Evolutionary conservation across 805 yeast species (phyloP).

Genomic region (Candida pini): DNA sequence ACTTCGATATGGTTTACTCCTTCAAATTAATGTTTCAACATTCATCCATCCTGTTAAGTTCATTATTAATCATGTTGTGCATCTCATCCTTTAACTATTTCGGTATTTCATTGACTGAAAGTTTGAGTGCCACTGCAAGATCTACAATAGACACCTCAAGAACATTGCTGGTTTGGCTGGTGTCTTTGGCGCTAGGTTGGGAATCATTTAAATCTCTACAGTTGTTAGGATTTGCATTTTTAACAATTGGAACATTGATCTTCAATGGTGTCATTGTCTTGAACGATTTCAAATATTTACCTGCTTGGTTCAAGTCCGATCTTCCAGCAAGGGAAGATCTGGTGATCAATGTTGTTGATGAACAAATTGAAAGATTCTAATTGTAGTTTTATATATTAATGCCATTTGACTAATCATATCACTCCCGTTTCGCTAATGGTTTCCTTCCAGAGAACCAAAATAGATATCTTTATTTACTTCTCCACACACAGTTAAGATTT

Average conservation of each 20-base stretch:
- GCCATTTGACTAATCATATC: too few species aligned
- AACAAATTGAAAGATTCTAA: conserved; percentile 35
- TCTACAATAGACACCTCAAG: conserved; percentile 76
- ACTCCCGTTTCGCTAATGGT: too few species aligned
- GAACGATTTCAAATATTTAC: conserved; percentile 42
- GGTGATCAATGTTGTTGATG: conserved; percentile 33
- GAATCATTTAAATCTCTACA: conserved; percentile 61
- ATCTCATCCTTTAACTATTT: conserved; percentile 68
- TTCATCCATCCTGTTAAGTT: conserved; percentile 40
- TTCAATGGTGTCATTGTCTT: conserved; percentile 66
- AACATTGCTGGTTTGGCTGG: conserved; percentile 69
- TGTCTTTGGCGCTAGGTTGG: conserved; percentile 70
- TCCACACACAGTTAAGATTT: too few species aligned
- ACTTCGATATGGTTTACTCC: conserved; percentile 51
- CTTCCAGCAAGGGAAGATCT: conserved; percentile 15
- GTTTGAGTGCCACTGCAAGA: conserved; percentile 68
- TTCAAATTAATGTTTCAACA: conserved; percentile 43
- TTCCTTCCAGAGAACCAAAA: too few species aligned
- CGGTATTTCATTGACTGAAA: conserved; percentile 63
- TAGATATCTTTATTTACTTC: too few species aligned
- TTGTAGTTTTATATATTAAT: too few species aligned
- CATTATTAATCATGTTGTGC: conserved; percentile 63
- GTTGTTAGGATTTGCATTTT: conserved; percentile 52
- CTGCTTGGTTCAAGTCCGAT: conserved; percentile 36
- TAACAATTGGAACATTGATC: conserved; percentile 68